These are phyloP conservation scores for Russula foetens DNA, from an alignment of 768 basidiomycete species.

Conservation along the genomic window DNA sequence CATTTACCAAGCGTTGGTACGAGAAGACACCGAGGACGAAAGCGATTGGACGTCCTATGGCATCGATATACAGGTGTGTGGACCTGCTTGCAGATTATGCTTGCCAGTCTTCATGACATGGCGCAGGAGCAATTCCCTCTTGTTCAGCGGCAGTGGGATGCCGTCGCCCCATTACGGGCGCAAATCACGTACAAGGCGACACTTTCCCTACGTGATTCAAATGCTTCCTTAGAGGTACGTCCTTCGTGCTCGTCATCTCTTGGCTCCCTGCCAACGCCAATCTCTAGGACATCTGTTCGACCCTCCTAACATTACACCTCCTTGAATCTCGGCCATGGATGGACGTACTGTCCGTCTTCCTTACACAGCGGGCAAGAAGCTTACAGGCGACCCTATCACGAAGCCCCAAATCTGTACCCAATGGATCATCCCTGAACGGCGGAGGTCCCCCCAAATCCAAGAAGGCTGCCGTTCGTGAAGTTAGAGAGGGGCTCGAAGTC, in stretches of 20 bases:
- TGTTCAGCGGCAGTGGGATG: constrained; percentile 90
- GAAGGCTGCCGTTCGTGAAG: constrained; percentile 38
- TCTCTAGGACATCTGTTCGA: constrained; percentile 62
- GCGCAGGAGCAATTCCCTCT: constrained; percentile 77
- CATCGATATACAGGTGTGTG: constrained; percentile 52
- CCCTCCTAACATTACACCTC: constrained; percentile 77
- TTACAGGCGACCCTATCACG: constrained; percentile 33
- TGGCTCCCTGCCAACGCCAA: constrained; percentile 2
- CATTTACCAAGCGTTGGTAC: constrained; percentile 66
- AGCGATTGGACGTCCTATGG: constrained; percentile 50
- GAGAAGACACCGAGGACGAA: constrained; percentile 56
- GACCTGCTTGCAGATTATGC: neutral
- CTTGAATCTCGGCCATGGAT: constrained; percentile 76
- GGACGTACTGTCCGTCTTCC: constrained; percentile 63
- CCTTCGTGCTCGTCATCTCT: neutral
- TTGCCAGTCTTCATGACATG: neutral
- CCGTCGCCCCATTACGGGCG: constrained; percentile 74
- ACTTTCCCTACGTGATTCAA: constrained; percentile 58
- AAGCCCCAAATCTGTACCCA: constrained; percentile 9
- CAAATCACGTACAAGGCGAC: constrained; percentile 90
- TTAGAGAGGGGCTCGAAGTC: constrained; percentile 44
- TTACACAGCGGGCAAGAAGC: constrained; percentile 61
- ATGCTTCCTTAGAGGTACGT: constrained; percentile 45
- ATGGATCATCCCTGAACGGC: constrained; percentile 11
- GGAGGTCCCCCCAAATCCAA: constrained; percentile 18